Conservation (phyloP, 2,329 filamentous ascomycete species). For the Colletotrichum gloeosporioides region DNA sequence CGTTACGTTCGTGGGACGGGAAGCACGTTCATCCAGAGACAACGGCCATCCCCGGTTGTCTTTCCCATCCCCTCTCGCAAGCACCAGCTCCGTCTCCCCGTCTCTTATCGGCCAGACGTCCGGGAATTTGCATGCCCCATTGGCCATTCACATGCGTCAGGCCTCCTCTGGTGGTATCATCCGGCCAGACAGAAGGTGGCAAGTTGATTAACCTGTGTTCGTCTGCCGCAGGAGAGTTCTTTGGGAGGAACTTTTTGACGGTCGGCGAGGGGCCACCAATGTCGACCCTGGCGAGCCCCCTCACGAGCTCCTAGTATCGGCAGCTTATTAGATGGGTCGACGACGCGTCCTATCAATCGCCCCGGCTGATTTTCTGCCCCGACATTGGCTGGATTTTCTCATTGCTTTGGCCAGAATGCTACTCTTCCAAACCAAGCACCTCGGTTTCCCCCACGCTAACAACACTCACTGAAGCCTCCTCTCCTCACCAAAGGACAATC, state of each 20-base stretch:
- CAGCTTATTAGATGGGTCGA: slow-evolving; percentile 12
- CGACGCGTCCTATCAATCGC: background rate
- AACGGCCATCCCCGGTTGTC: background rate
- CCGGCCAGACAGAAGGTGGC: background rate
- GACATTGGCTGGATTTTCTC: background rate
- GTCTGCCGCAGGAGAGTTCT: background rate
- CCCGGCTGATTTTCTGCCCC: background rate
- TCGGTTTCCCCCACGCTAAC: background rate
- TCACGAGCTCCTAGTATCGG: background rate
- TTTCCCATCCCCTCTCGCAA: background rate
- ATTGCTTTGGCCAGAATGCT: background rate
- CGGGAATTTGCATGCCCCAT: background rate
- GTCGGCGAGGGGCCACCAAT: background rate
- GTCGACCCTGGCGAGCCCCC: background rate
- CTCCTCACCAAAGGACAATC: background rate
- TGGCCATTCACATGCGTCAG: background rate
- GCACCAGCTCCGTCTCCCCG: background rate
- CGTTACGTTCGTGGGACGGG: background rate
- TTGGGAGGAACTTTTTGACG: slow-evolving; percentile 12
- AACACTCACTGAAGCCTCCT: background rate
- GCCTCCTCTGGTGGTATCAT: background rate
- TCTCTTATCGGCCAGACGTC: slow-evolving; percentile 1
- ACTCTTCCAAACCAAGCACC: background rate
- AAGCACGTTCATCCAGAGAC: background rate
- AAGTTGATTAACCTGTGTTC: slow-evolving; percentile 3